Percentiles rank a stretch among this genome's conserved stretches.
Evolutionary conservation across 306 rosid genomes (phyloP).

Genomic region (Potentilla sterilis): DNA sequence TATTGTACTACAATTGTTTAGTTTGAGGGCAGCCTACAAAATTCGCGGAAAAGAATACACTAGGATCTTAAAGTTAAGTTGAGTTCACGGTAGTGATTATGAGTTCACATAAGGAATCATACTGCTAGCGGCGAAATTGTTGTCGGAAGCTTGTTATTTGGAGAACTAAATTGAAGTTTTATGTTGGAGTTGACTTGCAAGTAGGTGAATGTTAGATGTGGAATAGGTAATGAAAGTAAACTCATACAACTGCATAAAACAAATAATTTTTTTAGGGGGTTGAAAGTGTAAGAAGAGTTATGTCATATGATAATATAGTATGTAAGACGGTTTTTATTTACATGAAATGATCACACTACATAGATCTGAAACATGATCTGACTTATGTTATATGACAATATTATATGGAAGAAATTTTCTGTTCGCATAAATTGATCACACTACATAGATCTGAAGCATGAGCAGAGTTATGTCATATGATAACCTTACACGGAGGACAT

Average conservation of each 20-base stretch:
- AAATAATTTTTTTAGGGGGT: not conserved
- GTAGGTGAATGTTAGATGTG: not conserved
- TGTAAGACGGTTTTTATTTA: not conserved
- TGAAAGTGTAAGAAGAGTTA: not conserved
- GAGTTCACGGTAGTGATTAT: not conserved
- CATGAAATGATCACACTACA: too few relatives aligned
- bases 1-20: not conserved
- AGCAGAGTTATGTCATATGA: not conserved
- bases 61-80: not conserved
- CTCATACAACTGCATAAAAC: not conserved
- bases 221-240: not conserved
- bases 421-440: too few relatives aligned
- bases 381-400: too few relatives aligned
- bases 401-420: too few relatives aligned
- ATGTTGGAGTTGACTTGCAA: not conserved
- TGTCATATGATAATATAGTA: not conserved
- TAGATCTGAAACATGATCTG: too few relatives aligned
- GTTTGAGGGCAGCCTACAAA: not conserved
- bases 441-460: not conserved
- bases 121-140: not conserved
- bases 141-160: not conserved
- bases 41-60: not conserved
- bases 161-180: not conserved
- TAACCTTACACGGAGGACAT: not conserved
- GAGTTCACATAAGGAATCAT: not conserved